Base-by-base conservation (phyloP, 306 rosid species). In the Senna tora region DNA sequence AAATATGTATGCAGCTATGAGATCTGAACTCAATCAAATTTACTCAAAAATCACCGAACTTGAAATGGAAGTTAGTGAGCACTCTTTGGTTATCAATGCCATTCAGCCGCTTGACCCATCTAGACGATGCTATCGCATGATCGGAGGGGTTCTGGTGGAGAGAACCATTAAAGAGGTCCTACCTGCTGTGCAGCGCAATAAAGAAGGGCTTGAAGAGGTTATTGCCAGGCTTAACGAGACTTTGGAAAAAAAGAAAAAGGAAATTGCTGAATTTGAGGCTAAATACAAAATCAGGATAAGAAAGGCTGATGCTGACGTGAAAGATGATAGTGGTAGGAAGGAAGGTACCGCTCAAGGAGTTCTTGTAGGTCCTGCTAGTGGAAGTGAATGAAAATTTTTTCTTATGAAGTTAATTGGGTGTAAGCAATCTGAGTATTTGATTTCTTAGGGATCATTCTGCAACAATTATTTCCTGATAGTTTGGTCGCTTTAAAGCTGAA, bases 341-440 rank as follows among this genome's bases (percentile, higher is more conserved):
- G 98, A 91, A 83, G 97, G 95, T 14, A 81, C 96, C 54, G 94
- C 98, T 12, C 98, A 91, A 61, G 98, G 98, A 53, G 98, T 94
- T 62, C 91, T 91, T 32, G 98, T 94, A 3, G 97, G 97, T 49
- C 97, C 96, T 36, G 98, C 98, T 0, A 67, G 90, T 55, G 94
- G 81, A 33, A 82, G 82, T 16, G 87, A 86, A 41, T 87, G 16
- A 50, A 53, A 39, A 43, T 49, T 15, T 66, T 43, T 41, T 12
- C 57, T 28, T 13, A 33, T 55, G n/a, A 65, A 19, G 28, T 42
- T 72, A 51, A n/a, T 52, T 51, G 59, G 70, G 57, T 62, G 70
- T 49, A 51, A 45, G 36, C 41, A 55, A 33, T 71, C 39, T 22
- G 50, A 65, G 33, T 62, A 17, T 69, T 70, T 63, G 72, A 72